phyloP scores from a whole-genome alignment of 768 basidiomycete genomes.

The Boletus fagicola region DNA sequence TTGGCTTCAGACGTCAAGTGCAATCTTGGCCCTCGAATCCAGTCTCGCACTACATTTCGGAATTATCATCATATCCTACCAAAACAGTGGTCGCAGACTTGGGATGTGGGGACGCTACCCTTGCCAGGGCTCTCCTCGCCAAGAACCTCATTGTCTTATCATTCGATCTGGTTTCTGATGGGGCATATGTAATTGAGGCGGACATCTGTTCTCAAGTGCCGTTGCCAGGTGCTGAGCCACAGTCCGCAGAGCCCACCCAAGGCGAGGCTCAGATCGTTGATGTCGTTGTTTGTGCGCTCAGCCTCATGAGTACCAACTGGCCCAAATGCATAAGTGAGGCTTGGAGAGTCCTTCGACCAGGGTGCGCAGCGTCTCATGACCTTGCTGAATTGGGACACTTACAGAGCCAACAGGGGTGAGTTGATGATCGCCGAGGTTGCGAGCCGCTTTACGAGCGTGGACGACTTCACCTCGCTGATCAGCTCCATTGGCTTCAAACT shows the following conservation, averaged over 20 bases:
- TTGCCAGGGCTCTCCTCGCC: constrained; percentile 72
- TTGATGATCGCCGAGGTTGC: constrained; percentile 88
- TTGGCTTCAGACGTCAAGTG: constrained; percentile 88
- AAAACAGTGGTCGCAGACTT: constrained; percentile 85
- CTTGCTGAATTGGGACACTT: constrained; percentile 5
- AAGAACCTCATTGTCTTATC: constrained; percentile 70
- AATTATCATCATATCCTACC: constrained; percentile 60
- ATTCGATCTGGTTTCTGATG: constrained; percentile 77
- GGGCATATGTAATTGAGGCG: constrained; percentile 78
- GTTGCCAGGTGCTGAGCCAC: constrained; percentile 73
- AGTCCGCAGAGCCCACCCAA: constrained; percentile 36
- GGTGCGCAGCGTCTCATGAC: constrained; percentile 47
- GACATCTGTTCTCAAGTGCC: constrained; percentile 83
- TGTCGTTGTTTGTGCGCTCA: constrained; percentile 89
- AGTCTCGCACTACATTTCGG: constrained; percentile 72
- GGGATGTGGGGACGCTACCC: constrained; percentile 91
- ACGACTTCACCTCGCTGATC: constrained; percentile 65
- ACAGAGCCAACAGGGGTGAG: constrained; percentile 54
- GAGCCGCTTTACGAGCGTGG: constrained; percentile 70
- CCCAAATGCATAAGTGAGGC: constrained; percentile 85
- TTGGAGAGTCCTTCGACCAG: constrained; percentile 80
- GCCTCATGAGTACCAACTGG: constrained; percentile 98
- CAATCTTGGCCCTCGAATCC: constrained; percentile 94
- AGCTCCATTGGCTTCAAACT: constrained; percentile 71
- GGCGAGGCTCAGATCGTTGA: constrained; percentile 81